Conservation (phyloP, 768 basidiomycete genomes). For the Lactarius sanguifluus region DNA sequence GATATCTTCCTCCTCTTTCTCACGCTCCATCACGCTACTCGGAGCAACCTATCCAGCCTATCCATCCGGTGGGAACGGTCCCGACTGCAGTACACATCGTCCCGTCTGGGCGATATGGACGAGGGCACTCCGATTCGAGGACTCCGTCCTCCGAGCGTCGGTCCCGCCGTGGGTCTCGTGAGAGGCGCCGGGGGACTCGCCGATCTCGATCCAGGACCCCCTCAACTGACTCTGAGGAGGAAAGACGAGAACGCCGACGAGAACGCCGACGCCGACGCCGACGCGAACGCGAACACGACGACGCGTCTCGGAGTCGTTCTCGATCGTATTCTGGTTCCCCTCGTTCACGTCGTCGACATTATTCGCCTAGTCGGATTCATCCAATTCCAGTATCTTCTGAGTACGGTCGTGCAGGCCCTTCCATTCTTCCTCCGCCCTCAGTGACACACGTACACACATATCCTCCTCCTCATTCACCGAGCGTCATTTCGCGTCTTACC, state of each 20-base stretch:
- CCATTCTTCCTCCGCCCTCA: neutral
- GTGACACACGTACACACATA: slow-evolving; percentile 15
- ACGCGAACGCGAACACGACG: neutral
- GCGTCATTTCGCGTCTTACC: neutral
- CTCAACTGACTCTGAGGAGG: slow-evolving; percentile 5
- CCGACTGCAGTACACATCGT: slow-evolving; percentile 13
- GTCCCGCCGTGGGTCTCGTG: slow-evolving; percentile 3
- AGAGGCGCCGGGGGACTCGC: neutral
- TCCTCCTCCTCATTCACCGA: slow-evolving; percentile 10
- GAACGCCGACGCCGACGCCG: neutral
- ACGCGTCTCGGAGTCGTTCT: neutral
- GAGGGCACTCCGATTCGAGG: slow-evolving; percentile 8
- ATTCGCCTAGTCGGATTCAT: slow-evolving; percentile 4
- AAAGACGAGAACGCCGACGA: slow-evolving; percentile 1
- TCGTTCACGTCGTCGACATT: neutral
- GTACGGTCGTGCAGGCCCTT: slow-evolving; percentile 10
- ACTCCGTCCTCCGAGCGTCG: slow-evolving; percentile 16
- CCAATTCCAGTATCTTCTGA: slow-evolving; percentile 12
- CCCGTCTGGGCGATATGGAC: neutral
- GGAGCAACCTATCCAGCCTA: neutral
- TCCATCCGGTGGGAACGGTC: neutral
- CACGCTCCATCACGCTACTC: slow-evolving; percentile 9
- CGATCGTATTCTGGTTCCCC: neutral
- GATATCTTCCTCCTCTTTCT: neutral
- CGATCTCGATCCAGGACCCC: slow-evolving; percentile 2